Base-by-base conservation (phyloP, 2,329 filamentous ascomycete species). In the Phyllosticta paracitricarpa region DNA sequence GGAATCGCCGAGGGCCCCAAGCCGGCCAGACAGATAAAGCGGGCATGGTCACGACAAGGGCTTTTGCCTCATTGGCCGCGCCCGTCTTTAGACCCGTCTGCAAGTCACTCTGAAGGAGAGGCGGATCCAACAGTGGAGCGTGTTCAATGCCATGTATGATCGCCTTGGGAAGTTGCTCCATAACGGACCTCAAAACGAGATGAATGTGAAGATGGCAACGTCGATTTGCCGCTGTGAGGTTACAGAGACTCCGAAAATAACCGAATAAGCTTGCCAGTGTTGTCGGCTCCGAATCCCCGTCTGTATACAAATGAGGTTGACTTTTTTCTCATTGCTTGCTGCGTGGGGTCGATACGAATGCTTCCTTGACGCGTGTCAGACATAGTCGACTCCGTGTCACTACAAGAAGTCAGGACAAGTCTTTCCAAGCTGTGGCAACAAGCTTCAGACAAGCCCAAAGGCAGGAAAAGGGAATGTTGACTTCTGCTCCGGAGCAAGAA, bases 1-100 rank as follows among this genome's bases (percentile, higher is more conserved):
- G 59, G 35, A 28, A 57, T 53, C 26, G 14, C 59, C 59, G 59
- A 61, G 54, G 35, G 59, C 40, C 54, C 54, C 14, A 28, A 56
- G 51, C n/a, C 54, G 40, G 54, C 22, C 59, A 40, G 52, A 51
- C 17, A 61, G 54, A 61, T 56, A 57, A 54, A 53, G 17, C 59
- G n/a, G 40, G 56, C 56, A 57, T 51, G 25, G n/a, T 10, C 35
- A 25, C 5, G 40, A 26, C 10, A 26, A 35, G 26, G 7, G 22
- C 26, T 12, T 10, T 40, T 26, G 26, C 24, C n/a, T 53, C 40
- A n/a, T 52, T 53, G 51, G 51, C 51, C 24, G 51, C 14, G 51
- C n/a, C 6, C 22, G 51, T 25, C 51, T 22, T 8, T 4, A 40
- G 33, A 40, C 10, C 33, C 33, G 33, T 40, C 9, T 40, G 33